Base-by-base conservation (phyloP, 495 filamentous ascomycete species). In the Trichoderma orchidacearum region DNA sequence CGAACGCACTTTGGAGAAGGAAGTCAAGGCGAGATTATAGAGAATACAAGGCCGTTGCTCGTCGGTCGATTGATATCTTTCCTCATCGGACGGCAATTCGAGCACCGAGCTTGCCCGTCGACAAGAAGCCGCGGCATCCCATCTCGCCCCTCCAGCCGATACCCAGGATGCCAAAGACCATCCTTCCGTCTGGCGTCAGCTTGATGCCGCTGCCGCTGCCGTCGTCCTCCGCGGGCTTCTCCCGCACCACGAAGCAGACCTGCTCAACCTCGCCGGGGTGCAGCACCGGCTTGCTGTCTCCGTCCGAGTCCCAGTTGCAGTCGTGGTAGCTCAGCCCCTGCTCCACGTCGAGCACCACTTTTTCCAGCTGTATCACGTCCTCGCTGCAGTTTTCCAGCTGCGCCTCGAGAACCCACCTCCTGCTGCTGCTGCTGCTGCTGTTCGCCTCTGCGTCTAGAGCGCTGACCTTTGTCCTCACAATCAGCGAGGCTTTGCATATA, bases 321-420 rank as follows among this genome's bases (percentile, higher is more conserved):
- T 72, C 74, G 29, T 63, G 65, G 54, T 70, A 74, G 58, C 61
- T 66, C 56, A 80, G 68, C 38, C 77, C 74, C 4, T 59, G 53
- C 61, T 75, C 75, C n/a, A 74, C 62, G 60, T 76, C 73, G 30
- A 85, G 60, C 23, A 67, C 68, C 8, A 82, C 75, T 58, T 66
- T 70, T 66, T 85, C 81, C 55, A 90, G 68, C 53, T 76, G 72
- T 57, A 88, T 76, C 25, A 77, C 74, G 25, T 78, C 77, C 66
- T 89, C 84, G 15, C 87, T 86, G 60, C 90, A 83, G 68, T 97
- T 98, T 74, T 98, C 93, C 57, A 98, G 64, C 70, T 98, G 93
- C 32, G 91, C 94, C 67, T 98, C 93, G 58, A 98, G 73, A 54
- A 84, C 82, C 72, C 78, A 81, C 34, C 71, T 62, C 63, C 71